A percentile compares a stretch with the other conserved stretches of the same genome.
phyloP scores from a whole-genome alignment of 1,284 basidiomycete species.

The Ceratobasidium sp. region DNA sequence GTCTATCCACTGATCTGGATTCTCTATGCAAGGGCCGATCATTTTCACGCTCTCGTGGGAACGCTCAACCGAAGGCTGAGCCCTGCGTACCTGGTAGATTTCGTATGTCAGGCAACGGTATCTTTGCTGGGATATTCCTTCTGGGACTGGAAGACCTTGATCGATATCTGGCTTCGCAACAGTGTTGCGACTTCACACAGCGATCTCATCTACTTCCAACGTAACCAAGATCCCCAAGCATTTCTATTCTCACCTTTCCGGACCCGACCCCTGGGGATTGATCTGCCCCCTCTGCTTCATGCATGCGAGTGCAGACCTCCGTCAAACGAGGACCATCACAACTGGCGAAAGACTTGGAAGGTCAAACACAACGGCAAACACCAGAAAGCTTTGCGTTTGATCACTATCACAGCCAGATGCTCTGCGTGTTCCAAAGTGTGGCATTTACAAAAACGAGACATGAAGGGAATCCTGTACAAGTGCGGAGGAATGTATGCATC shows the following conservation, averaged over 20 bases:
- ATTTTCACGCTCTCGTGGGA: neutral
- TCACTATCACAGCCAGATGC: neutral
- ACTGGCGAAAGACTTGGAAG: neutral
- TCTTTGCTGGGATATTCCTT: neutral
- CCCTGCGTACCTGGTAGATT: neutral
- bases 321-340: no score
- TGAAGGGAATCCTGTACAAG: neutral
- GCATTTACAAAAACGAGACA: neutral
- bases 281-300: neutral
- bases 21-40: no score
- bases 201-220: neutral
- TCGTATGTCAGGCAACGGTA: neutral
- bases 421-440: neutral
- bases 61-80: neutral
- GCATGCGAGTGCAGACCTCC: neutral
- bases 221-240: neutral
- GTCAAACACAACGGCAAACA: neutral
- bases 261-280: conserved; percentile 1
- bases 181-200: neutral
- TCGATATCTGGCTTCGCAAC: neutral
- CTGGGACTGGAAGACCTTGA: neutral
- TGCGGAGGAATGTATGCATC: neutral
- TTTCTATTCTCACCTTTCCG: conserved; percentile 5
- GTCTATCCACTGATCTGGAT: no score
- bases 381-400: no score